These are phyloP conservation scores for Arthonia radiata DNA, from an alignment of 495 filamentous ascomycete genomes.

Conservation along the genomic window DNA sequence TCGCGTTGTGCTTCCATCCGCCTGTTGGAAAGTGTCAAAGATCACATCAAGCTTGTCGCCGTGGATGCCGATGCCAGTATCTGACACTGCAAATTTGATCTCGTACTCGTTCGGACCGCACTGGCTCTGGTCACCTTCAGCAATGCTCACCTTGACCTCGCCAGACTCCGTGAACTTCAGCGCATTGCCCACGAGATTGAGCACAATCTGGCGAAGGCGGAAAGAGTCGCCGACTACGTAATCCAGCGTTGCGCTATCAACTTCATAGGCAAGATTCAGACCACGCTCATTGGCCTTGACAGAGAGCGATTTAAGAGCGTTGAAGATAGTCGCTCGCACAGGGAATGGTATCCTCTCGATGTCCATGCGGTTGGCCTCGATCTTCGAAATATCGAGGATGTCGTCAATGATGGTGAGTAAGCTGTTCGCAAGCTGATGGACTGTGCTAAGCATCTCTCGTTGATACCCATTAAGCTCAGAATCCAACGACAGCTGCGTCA, in stretches of 20 bases:
- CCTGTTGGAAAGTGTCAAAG: conserved; percentile 98
- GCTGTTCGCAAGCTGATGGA: conserved; percentile 93
- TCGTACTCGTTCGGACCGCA: conserved; percentile 59
- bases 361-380: conserved; percentile 97
- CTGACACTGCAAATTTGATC: conserved; percentile 88
- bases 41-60: conserved; percentile 91
- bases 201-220: conserved; percentile 82
- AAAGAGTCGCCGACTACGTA: conserved; percentile 95
- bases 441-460: conserved; percentile 95
- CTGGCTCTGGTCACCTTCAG: conserved; percentile 41
- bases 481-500: conserved; percentile 93
- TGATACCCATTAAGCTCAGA: conserved; percentile 88
- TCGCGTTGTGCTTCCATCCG: conserved; percentile 88
- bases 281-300: conserved; percentile 96
- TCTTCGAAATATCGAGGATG: conserved; percentile 97
- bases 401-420: conserved; percentile 96
- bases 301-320: conserved; percentile 83
- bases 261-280: conserved; percentile 79
- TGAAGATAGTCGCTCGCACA: conserved; percentile 85
- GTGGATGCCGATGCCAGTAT: conserved; percentile 95
- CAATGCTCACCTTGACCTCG: conserved; percentile 84
- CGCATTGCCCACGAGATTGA: conserved; percentile 59
- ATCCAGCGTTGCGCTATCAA: conserved; percentile 84
- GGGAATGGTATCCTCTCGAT: conserved; percentile 98
- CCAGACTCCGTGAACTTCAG: conserved; percentile 97